Evolutionary conservation across 78 protist genomes (phyloP).

Genomic region (Dictyostelium firmibasis): DNA sequence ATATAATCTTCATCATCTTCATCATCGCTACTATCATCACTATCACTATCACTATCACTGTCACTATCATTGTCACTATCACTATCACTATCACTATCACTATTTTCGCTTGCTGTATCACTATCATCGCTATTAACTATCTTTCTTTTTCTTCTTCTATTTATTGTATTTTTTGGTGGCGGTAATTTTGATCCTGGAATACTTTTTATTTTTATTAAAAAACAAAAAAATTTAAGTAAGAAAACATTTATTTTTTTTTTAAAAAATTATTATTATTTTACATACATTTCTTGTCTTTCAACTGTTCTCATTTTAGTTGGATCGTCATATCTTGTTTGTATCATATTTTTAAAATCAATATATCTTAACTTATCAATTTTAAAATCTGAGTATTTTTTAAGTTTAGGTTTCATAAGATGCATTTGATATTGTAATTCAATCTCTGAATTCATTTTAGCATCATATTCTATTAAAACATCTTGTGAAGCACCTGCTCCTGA

Average conservation of each 20-base stretch:
- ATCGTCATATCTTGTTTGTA: slow-evolving; percentile 62
- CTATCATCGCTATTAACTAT: not conserved
- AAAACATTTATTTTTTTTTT: no score
- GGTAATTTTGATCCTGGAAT: not conserved
- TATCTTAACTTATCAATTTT: slow-evolving; percentile 62
- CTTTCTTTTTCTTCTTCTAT: not conserved
- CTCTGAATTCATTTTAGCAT: not conserved
- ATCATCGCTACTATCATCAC: not conserved
- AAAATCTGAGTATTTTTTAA: not conserved
- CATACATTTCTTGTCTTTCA: slow-evolving; percentile 69
- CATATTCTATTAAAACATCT: slow-evolving; percentile 58
- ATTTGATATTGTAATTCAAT: slow-evolving; percentile 54
- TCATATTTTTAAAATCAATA: slow-evolving; percentile 46
- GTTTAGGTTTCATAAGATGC: slow-evolving; percentile 5
- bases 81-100: not conserved
- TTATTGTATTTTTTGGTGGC: not conserved
- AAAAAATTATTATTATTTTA: not conserved
- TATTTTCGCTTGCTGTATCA: not conserved
- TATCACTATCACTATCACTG: not conserved
- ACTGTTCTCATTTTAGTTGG: slow-evolving; percentile 29
- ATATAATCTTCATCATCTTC: slow-evolving; percentile 59
- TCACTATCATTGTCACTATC: not conserved
- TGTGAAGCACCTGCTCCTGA: slow-evolving; percentile 12
- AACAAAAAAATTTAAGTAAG: no score
- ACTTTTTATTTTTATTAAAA: not conserved